Base-by-base conservation (phyloP, 2,329 filamentous ascomycete species). In the Albifimbria verrucaria region DNA sequence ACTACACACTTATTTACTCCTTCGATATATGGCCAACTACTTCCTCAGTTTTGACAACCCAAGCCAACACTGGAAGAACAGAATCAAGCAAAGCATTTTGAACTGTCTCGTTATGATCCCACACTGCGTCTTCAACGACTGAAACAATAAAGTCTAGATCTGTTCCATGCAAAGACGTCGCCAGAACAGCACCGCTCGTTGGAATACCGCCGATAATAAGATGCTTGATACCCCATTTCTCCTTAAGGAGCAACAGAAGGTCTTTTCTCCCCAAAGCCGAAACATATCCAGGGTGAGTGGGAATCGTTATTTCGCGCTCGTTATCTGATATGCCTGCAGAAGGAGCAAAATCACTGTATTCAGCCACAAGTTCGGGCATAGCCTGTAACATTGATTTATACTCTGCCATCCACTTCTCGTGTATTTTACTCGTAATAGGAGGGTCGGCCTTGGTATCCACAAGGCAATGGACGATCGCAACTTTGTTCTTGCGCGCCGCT, bases 61-160 rank as follows among this genome's bases (percentile, higher is more conserved):
- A 52, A 1, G 36, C 50, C 21, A 50, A 48, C 52, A 56, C 51
- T 4, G 49, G 52, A 25, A 56, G 32, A 3, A 52, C 45, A 11
- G 24, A 39, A 4, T 54, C 44, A 26, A 56, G 3, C 11, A 54
- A 24, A 20, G 48, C 50, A 24, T 15, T 18, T 17, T 58, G 54
- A 32, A 26, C 32, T 6, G 53, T 54, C 15, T 43, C 11, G 4
- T 39, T 43, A 22, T 39, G 32, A 32, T 58, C 54, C 52, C 52
- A 54, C 18, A 54, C 54, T 5, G 39, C 54, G 7, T 58, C 54
- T 22, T 45, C 44, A n/a, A 58, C 52, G 3, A 55, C 54, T 2
- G 52, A 51, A 7, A 51, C 50, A 12, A 59, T 48, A 18, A 59
- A 57, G 4, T 51, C 57, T 49, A 57, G 48, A 22, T 59, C 51